These are phyloP conservation scores for Emericellopsis cladophorae DNA, from an alignment of 2,329 filamentous ascomycete genomes.

Conservation along the genomic window DNA sequence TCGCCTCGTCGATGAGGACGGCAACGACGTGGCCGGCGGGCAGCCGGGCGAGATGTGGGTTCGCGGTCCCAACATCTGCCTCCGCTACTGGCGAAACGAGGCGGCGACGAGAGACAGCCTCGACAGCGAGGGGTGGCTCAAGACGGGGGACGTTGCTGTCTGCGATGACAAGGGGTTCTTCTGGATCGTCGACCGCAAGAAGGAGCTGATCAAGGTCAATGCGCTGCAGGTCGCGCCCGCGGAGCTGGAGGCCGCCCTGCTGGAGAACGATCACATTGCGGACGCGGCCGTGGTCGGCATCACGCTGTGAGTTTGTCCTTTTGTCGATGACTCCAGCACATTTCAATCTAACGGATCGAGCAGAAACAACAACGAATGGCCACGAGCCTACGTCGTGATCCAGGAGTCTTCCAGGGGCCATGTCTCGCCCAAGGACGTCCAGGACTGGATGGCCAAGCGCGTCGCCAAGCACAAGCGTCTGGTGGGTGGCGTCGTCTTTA, in stretches of 20 bases:
- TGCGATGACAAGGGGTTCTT: constrained; percentile 32
- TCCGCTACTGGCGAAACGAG: constrained; percentile 45
- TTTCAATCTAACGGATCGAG: not conserved
- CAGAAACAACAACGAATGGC: constrained; percentile 33
- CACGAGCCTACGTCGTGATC: constrained; percentile 37
- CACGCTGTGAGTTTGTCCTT: constrained; percentile 19
- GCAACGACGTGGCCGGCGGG: constrained; percentile 31
- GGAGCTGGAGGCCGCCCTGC: constrained; percentile 38
- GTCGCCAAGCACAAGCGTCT: constrained; percentile 40
- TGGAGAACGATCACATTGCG: constrained; percentile 36
- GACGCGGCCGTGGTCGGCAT: constrained; percentile 44
- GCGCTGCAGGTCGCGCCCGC: constrained; percentile 48
- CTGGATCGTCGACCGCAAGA: constrained; percentile 34
- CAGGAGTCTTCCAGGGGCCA: constrained; percentile 30
- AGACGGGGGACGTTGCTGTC: constrained; percentile 44
- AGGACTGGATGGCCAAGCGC: constrained; percentile 28
- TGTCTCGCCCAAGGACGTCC: constrained; percentile 38
- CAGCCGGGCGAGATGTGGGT: constrained; percentile 41
- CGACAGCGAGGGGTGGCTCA: constrained; percentile 40
- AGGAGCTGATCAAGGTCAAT: constrained; percentile 48
- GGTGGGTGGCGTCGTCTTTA: constrained; percentile 37
- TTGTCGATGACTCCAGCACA: not conserved
- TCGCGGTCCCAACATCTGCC: constrained; percentile 41
- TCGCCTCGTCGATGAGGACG: constrained; percentile 39
- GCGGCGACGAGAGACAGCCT: constrained; percentile 37